These are phyloP conservation scores for Excoecaria cochinchinensis DNA, from an alignment of 345 rosid species.

Conservation along the genomic window DNA sequence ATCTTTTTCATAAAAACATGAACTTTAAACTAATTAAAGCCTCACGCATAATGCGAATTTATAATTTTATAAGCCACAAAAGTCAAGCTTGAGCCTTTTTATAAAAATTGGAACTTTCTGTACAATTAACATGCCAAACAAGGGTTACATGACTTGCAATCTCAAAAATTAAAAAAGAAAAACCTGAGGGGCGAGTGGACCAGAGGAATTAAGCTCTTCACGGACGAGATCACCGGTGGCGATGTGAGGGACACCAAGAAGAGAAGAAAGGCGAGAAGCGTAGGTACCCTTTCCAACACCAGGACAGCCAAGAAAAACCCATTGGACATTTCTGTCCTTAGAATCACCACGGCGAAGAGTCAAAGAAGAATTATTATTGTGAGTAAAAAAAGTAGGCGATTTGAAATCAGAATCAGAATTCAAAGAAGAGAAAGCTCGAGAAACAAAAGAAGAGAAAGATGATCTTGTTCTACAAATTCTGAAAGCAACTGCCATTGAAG, in stretches of 20 bases:
- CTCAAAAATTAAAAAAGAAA: not conserved
- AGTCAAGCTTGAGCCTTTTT: too few species aligned
- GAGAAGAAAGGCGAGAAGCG: constrained; percentile 80
- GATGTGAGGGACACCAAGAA: constrained; percentile 89
- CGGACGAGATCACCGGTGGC: constrained; percentile 99
- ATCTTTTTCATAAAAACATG: not conserved
- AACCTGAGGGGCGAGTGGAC: constrained; percentile 80
- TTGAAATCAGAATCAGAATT: constrained; percentile 43
- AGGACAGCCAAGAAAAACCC: constrained; percentile 98
- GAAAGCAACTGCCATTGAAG: constrained; percentile 15
- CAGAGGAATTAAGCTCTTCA: constrained; percentile 76
- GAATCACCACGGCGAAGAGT: constrained; percentile 24
- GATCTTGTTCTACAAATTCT: not conserved
- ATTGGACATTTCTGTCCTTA: constrained; percentile 58
- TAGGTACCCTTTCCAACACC: constrained; percentile 99
- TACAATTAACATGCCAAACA: not conserved
- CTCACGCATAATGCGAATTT: not conserved
- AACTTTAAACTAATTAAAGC: not conserved
- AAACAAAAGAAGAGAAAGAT: not conserved
- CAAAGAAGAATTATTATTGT: constrained; percentile 9
- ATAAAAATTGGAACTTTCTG: too few species aligned
- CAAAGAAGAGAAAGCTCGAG: constrained; percentile 23
- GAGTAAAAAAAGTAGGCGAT: constrained; percentile 25
- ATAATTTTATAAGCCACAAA: too few species aligned
- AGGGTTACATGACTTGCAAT: not conserved